These are phyloP conservation scores for Vicia villosa DNA, from an alignment of 306 rosid genomes.

Conservation along the genomic window DNA sequence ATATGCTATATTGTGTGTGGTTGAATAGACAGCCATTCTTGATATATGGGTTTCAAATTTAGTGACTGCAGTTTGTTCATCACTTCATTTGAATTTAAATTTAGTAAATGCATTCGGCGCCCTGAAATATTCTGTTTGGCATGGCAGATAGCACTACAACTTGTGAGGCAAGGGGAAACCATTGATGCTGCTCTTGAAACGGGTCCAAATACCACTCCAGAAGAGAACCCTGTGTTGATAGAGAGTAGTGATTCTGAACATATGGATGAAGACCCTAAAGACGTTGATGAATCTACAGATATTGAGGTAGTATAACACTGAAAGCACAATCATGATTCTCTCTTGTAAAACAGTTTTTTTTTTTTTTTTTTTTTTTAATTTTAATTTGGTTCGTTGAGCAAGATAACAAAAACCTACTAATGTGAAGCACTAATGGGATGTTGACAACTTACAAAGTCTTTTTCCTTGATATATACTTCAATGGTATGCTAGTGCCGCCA, in stretches of 20 bases:
- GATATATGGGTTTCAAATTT: background rate
- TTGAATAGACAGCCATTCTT: constrained; percentile 22
- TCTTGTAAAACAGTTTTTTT: background rate
- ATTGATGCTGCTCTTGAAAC: constrained; percentile 45
- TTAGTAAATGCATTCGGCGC: constrained; percentile 11
- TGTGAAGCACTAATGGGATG: background rate
- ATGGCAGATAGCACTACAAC: constrained; percentile 87
- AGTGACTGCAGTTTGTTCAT: constrained; percentile 13
- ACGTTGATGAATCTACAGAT: constrained; percentile 42
- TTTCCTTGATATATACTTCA: constrained; percentile 10
- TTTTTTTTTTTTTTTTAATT: too few relatives aligned
- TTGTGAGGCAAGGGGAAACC: constrained; percentile 70
- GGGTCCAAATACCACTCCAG: constrained; percentile 30
- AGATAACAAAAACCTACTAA: constrained; percentile 11
- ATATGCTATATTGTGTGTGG: background rate
- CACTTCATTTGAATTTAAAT: constrained; percentile 27
- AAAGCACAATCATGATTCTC: constrained; percentile 12
- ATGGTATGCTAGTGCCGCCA: constrained; percentile 1
- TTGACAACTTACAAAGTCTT: background rate
- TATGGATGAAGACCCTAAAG: constrained; percentile 42
- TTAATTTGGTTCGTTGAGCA: constrained; percentile 20
- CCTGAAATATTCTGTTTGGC: constrained; percentile 38
- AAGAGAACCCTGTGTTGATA: constrained; percentile 35
- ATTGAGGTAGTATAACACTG: constrained; percentile 51
- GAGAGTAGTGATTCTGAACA: constrained; percentile 42